Conservation (phyloP, 2,329 filamentous ascomycete species). For the Hypoxylon sp. region DNA sequence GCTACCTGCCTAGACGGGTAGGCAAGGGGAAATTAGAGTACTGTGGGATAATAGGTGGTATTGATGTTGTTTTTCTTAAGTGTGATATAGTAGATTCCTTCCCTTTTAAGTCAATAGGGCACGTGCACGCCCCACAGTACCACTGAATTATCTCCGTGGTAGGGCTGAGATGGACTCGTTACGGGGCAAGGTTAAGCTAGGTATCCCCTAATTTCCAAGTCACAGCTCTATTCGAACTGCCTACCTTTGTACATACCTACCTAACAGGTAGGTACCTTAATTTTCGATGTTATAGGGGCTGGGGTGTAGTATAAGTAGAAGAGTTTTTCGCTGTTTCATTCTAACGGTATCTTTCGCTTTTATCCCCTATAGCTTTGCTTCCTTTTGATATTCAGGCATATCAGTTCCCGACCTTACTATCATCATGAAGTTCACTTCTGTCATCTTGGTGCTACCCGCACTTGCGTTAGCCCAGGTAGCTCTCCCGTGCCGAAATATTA, state of each 20-base stretch:
- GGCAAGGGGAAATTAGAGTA: not conserved
- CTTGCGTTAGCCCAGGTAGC: slow-evolving; percentile 45
- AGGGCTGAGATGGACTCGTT: not conserved
- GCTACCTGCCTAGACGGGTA: not conserved
- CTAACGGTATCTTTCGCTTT: not conserved
- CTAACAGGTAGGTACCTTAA: not conserved
- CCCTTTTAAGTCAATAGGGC: too few relatives aligned
- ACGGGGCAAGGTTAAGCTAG: not conserved
- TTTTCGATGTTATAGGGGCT: not conserved
- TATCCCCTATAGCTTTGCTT: not conserved
- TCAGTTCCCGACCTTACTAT: not conserved
- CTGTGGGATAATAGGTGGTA: too few relatives aligned
- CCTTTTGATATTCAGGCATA: not conserved
- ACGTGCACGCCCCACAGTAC: too few relatives aligned
- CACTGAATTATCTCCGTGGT: slow-evolving; percentile 1
- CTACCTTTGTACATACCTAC: not conserved
- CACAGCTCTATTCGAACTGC: not conserved
- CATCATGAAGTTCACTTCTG: slow-evolving; percentile 45
- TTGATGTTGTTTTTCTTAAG: too few relatives aligned
- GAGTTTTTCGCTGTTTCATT: not conserved
- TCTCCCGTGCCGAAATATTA: not conserved
- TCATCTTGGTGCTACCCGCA: slow-evolving; percentile 38
- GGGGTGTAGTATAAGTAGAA: not conserved
- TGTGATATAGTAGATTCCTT: too few relatives aligned
- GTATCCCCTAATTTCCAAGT: not conserved